Evolutionary conservation across 2,329 filamentous ascomycete genomes (phyloP), one percentile per base, ranked within the genome.

Genomic region (Penicillium glabrum): DNA sequence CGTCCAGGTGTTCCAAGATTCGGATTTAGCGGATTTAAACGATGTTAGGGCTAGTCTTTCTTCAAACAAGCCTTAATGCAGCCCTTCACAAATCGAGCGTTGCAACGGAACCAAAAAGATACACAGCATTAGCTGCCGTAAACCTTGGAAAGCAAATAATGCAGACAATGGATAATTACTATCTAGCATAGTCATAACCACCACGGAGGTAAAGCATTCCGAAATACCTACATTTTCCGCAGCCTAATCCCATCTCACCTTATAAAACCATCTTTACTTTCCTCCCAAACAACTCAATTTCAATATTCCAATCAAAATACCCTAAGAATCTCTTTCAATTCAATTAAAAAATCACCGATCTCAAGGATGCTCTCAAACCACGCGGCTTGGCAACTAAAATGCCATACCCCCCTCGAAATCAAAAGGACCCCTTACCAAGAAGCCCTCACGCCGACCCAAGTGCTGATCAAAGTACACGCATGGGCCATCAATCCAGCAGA

Each of bases 401-500:
- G 39, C 49, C 31, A 26, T 24, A 26, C 29, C 6, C 29, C 41
- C 13, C 43, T 56, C 43, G 21, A 44, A 13, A 43, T 56, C 33
- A 43, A 49, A 31, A 23, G 33, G 39, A 46, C 29, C 8, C 45
- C 56, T 16, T 53, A 59, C 19, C 48, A 39, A 47, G 51, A 53
- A 3, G 24, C 29, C 14, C 45, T 56, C 5, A 14, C 35, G 23
- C 37, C 37, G 50, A 53, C 13, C 45, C 53, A 59, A 29, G 13
- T 53, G 21, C 27, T 56, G 14, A 43, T 59, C n/a, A 46, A 55
- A 48, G 44, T 41, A 1, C 46, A 56, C 26, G 49, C 49, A 41
- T 53, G 53, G 49, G 54, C 50, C 14, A 59, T 59, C 16, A 59
- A 57, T 19, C 54, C 50, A 6, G 48, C 37, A 14, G 54, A 59